Evolutionary conservation across 805 yeast genomes (phyloP).

Genomic region (Yarrowia osloensis): DNA sequence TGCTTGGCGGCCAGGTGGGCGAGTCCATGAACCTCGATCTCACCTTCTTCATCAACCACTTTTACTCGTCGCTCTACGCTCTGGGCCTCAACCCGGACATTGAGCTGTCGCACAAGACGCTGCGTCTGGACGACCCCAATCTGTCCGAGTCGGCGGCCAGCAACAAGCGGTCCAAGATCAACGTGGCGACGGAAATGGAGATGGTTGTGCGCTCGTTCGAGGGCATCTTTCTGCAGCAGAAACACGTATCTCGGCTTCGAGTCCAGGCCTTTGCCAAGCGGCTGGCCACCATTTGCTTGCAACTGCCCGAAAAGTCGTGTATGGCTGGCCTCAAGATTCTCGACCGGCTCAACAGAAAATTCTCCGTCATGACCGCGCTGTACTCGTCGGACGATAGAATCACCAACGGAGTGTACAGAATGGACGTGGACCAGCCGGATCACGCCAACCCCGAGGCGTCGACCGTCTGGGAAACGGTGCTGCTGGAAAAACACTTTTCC

Average conservation of each 20-base stretch:
- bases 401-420: constrained; percentile 72
- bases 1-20: constrained; percentile 71
- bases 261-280: constrained; percentile 84
- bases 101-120: constrained; percentile 79
- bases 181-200: constrained; percentile 87
- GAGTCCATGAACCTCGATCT: constrained; percentile 78
- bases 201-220: constrained; percentile 75
- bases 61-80: constrained; percentile 68
- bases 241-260: constrained; percentile 34
- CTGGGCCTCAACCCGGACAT: constrained; percentile 77
- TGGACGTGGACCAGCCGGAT: constrained; percentile 66
- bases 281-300: constrained; percentile 63
- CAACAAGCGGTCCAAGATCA: constrained; percentile 57
- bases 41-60: constrained; percentile 72
- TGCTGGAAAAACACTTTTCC: constrained; percentile 79
- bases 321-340: constrained; percentile 76
- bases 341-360: constrained; percentile 70
- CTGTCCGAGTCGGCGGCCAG: constrained; percentile 37
- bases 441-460: constrained; percentile 87
- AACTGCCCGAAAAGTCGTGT: constrained; percentile 85
- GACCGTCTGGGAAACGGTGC: constrained; percentile 81
- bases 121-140: constrained; percentile 79
- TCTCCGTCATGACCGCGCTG: constrained; percentile 70
- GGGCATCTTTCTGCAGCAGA: constrained; percentile 55
- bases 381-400: constrained; percentile 88